Evolutionary conservation across 1,284 basidiomycete species (phyloP).

Genomic region (Ceratobasidium sp.): DNA sequence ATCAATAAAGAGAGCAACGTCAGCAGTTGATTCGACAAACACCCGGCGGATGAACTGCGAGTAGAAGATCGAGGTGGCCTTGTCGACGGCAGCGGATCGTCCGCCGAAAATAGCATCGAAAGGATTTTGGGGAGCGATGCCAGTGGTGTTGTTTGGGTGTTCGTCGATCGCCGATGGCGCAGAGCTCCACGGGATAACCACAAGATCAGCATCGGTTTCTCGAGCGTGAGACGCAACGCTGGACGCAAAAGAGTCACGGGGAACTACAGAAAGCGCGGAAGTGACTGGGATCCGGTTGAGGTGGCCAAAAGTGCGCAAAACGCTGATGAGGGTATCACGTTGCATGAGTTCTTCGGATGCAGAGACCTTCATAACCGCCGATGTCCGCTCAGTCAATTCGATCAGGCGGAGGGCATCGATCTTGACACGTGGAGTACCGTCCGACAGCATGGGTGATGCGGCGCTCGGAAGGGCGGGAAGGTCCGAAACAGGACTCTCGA

Average conservation of each 20-base stretch:
- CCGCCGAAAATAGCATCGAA: constrained; percentile 69
- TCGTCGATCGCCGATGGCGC: constrained; percentile 43
- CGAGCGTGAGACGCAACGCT: constrained; percentile 71
- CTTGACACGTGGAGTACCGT: constrained; percentile 34
- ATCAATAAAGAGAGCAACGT: constrained; percentile 86
- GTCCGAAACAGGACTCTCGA: constrained; percentile 28
- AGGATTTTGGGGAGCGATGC: constrained; percentile 55
- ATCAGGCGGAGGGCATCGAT: constrained; percentile 84
- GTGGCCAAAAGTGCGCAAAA: constrained; percentile 82
- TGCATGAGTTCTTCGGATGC: constrained; percentile 69
- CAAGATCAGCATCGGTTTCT: constrained; percentile 69
- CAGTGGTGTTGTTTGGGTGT: not conserved
- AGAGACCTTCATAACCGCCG: constrained; percentile 82
- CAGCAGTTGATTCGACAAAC: constrained; percentile 67
- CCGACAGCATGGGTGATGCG: constrained; percentile 42
- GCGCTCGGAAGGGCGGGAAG: constrained; percentile 14
- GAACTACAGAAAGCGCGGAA: constrained; percentile 67
- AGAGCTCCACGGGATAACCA: constrained; percentile 78
- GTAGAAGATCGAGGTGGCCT: constrained; percentile 61
- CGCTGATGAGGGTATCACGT: constrained; percentile 79
- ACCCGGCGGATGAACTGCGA: constrained; percentile 82
- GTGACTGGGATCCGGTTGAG: constrained; percentile 73
- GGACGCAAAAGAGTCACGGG: constrained; percentile 70
- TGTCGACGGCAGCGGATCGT: constrained; percentile 43
- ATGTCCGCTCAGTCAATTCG: constrained; percentile 86